Base-by-base conservation (phyloP, 345 rosid genomes). In the Camelina neglecta region DNA sequence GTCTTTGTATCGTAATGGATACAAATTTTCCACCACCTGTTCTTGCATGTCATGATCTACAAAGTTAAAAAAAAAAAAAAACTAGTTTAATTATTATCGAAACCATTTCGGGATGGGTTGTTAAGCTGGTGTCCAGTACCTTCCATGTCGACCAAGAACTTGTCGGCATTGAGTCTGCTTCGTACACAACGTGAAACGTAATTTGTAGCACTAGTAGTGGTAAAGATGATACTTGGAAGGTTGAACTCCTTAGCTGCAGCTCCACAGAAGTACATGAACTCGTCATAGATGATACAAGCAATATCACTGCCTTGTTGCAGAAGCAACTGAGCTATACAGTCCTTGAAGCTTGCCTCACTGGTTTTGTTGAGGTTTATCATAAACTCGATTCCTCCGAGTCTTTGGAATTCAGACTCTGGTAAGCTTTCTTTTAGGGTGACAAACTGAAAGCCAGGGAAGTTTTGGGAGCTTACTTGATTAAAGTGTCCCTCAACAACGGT, bases 221-320 rank as follows among this genome's bases (percentile, higher is more conserved):
- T 41, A 18, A 73, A 62, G 7, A 63, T 51, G 21, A 54, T 4
- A 65, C 62, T 35, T 0, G 69, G 76, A 49, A 73, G 21, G 44
- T 50, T 39, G 0, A 62, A 31, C 1, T 24, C 60, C 23, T 51
- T 36, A 21, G 69, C 61, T 11, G 36, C 49, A 21, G 76, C 76
- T 47, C 8, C 68, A 72, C 48, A 36, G 1, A 72, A 72, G 29
- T 72, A 72, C 76, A 72, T 72, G 60, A 7, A 6, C 13, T 71
- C 67, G 16, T 71, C 75, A 33, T 84, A 83, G 12, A 90, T 76
- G 56, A 90, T 58, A 59, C 89, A 84, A 1, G 72, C 49, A 8
- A 81, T 59, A 47, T 78, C 76, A 24, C 70, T 81, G 26, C 7
- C 24, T 1, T 50, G 24, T 60, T 68, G 62, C 12, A 68, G 55